Percentiles rank a stretch among this genome's conserved stretches.
Conservation (phyloP, 305 asterid genomes). For the Caryopteris hybrid region DNA sequence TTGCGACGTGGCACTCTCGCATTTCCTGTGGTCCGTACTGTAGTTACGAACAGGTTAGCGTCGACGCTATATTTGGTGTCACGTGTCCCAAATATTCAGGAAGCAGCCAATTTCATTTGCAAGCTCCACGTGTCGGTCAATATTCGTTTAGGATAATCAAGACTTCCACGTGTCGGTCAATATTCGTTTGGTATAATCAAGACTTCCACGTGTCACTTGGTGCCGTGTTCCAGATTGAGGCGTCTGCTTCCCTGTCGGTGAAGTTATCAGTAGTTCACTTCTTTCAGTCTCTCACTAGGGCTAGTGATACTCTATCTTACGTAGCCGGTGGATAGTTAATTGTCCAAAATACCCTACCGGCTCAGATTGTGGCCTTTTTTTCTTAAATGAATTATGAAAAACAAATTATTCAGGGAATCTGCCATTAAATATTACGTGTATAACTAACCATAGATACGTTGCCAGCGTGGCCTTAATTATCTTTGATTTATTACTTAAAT, state of each 20-base stretch:
- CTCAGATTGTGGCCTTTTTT: no score
- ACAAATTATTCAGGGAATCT: no score
- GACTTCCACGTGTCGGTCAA: slow-evolving; percentile 23
- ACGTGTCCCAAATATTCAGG: background rate
- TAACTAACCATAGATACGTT: no score
- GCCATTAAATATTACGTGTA: no score
- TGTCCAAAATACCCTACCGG: no score
- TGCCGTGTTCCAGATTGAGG: background rate
- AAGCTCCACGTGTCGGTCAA: slow-evolving; percentile 17
- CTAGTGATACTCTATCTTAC: background rate
- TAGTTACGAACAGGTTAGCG: no score
- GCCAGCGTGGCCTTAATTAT: no score
- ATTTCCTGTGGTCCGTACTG: background rate
- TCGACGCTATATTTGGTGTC: background rate
- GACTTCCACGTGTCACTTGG: slow-evolving; percentile 11
- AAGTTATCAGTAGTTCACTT: background rate
- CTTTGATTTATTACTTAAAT: no score
- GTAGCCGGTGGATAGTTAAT: background rate
- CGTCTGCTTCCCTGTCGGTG: background rate
- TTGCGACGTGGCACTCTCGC: slow-evolving; percentile 4
- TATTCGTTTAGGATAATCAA: background rate
- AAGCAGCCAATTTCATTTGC: background rate
- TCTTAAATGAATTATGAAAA: no score
- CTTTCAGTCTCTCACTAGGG: background rate
- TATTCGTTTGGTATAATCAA: no score